Evolutionary conservation across 2,329 filamentous ascomycete genomes (phyloP).

Genomic region (Fusarium nurragi): DNA sequence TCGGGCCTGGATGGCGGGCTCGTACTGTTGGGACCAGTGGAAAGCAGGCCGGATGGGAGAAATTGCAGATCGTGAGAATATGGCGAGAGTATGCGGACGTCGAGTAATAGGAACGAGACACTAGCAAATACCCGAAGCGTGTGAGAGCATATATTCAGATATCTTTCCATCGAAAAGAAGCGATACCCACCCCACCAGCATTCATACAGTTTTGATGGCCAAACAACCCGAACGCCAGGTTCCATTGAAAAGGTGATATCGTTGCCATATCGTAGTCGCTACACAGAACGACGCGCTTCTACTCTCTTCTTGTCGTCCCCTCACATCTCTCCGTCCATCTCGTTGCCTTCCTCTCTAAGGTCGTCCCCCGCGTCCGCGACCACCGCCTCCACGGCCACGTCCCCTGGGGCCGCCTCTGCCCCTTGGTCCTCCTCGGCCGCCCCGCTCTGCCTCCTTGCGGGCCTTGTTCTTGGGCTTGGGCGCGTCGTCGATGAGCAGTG

Average conservation of each 20-base stretch:
- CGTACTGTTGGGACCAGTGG: conserved; percentile 85
- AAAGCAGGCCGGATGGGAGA: conserved; percentile 93
- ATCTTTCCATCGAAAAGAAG: conserved; percentile 45
- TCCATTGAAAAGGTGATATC: conserved; percentile 46
- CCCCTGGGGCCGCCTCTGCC: conserved; percentile 65
- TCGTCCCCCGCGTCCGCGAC: conserved; percentile 53
- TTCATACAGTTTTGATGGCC: conserved; percentile 45
- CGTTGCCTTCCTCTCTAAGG: conserved; percentile 13
- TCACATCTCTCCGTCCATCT: not conserved
- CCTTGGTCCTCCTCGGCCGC: conserved; percentile 59
- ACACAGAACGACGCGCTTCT: conserved; percentile 26
- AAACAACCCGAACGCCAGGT: conserved; percentile 51
- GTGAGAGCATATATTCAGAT: conserved; percentile 46
- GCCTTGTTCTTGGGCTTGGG: conserved; percentile 99
- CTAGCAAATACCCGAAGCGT: conserved; percentile 27
- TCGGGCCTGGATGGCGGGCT: conserved; percentile 71
- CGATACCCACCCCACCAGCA: conserved; percentile 43
- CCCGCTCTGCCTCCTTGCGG: conserved; percentile 82
- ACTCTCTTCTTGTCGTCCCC: not conserved
- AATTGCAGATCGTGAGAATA: conserved; percentile 86
- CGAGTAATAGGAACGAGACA: not conserved
- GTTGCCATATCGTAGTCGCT: conserved; percentile 34
- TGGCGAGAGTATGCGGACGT: conserved; percentile 64
- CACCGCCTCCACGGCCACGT: conserved; percentile 57
- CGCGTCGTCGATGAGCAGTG: conserved; percentile 92